phyloP scores from a whole-genome alignment of 768 basidiomycete species.

The Suillus subluteus region DNA sequence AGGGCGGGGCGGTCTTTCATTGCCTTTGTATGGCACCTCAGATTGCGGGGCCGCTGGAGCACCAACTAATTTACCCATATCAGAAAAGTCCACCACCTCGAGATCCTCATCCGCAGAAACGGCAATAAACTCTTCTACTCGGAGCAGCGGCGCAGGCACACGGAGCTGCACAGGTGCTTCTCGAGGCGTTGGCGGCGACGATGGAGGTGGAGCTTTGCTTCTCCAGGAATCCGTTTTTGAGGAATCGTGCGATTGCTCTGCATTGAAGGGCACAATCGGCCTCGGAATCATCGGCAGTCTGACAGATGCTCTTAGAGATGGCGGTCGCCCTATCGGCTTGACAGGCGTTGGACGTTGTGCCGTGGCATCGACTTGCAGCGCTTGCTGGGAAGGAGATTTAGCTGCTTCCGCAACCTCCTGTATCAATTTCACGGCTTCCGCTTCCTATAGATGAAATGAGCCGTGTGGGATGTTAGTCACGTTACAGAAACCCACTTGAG shows the following conservation, averaged over 20 bases:
- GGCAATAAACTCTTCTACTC: conserved; percentile 41
- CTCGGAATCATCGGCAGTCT: conserved; percentile 25
- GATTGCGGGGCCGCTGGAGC: conserved; percentile 20
- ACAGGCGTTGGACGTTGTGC: conserved; percentile 15
- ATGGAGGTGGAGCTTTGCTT: conserved; percentile 38
- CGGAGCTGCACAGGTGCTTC: conserved; percentile 39
- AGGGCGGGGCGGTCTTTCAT: conserved; percentile 32
- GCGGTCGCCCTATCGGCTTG: conserved; percentile 33
- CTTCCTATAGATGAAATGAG: conserved; percentile 30
- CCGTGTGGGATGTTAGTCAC: conserved; percentile 19
- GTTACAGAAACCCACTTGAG: conserved; percentile 22
- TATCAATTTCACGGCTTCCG: conserved; percentile 46
- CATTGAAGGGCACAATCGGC: conserved; percentile 14
- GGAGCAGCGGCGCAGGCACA: conserved; percentile 37
- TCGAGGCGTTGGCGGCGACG: conserved; percentile 28
- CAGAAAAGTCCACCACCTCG: conserved; percentile 81
- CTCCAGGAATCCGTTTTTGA: conserved; percentile 68
- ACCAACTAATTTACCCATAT: conserved; percentile 72
- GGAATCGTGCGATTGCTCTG: conserved; percentile 30
- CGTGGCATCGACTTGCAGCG: conserved; percentile 11
- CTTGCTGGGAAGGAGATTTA: conserved; percentile 25
- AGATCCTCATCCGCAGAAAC: conserved; percentile 59
- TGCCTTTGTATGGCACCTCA: conserved; percentile 22
- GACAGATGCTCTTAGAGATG: conserved; percentile 36
- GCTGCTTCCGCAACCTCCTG: conserved; percentile 53